Evolutionary conservation across 73 alveolate species (phyloP).

Genomic region (Blepharisma stoltei): DNA sequence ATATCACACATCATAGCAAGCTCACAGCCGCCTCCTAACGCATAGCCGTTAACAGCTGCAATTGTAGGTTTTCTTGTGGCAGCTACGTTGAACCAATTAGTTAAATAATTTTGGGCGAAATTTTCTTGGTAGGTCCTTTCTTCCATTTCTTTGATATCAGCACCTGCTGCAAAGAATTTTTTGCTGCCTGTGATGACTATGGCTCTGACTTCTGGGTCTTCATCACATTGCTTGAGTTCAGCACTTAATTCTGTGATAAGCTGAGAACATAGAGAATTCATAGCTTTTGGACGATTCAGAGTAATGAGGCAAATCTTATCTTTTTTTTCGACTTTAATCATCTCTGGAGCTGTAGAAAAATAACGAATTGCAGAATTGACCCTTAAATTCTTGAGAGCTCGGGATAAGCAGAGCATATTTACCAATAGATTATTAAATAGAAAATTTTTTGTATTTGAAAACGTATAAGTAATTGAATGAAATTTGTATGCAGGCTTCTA

Average conservation of each 20-base stretch:
- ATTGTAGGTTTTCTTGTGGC: slow-evolving; percentile 82
- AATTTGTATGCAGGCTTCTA: no score
- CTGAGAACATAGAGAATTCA: slow-evolving; percentile 90
- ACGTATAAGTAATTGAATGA: no score
- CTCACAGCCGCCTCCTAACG: slow-evolving; percentile 99
- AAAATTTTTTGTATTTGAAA: no score
- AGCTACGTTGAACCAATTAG: slow-evolving; percentile 63
- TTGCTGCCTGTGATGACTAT: slow-evolving; percentile 92
- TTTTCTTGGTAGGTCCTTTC: slow-evolving; percentile 64
- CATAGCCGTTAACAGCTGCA: slow-evolving; percentile 98
- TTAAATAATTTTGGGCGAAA: slow-evolving; percentile 34
- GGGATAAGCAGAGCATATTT: no score
- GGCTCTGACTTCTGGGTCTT: slow-evolving; percentile 73
- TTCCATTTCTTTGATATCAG: slow-evolving; percentile 91
- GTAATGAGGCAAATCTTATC: slow-evolving; percentile 79
- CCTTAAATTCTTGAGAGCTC: no score
- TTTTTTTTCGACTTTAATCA: slow-evolving; percentile 43
- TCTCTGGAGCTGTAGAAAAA: not conserved
- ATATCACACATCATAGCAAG: slow-evolving; percentile 98
- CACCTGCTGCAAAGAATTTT: slow-evolving; percentile 99
- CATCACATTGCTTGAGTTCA: slow-evolving; percentile 60
- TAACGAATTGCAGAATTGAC: no score
- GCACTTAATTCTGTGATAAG: slow-evolving; percentile 71
- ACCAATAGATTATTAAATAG: no score
- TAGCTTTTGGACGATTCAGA: slow-evolving; percentile 85